Base-by-base conservation (phyloP, 2,329 filamentous ascomycete species). In the Cadophora malorum region DNA sequence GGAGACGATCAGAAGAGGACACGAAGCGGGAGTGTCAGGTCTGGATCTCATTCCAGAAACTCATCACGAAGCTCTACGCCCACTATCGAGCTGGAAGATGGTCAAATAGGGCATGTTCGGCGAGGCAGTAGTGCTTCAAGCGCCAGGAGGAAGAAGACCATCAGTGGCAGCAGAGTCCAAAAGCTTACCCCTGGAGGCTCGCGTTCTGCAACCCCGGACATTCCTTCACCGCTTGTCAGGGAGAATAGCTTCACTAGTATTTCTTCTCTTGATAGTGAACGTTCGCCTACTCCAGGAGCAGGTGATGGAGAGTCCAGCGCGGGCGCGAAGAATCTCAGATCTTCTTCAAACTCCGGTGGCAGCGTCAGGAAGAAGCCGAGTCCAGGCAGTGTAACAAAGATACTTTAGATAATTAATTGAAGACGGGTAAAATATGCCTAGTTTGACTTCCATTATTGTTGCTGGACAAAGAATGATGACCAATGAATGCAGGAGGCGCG, bases 31-130 rank as follows among this genome's bases (percentile, higher is more conserved):
- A 78, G 75, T 68, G 52, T 76, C 16, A 72, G 76, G 14, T 75
- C 74, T 49, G 73, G 73, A 8, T 76, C 75, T 16, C 75, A 76
- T 67, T 79, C 77, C 31, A 69, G 75, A 61, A 76, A 73, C 53
- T 78, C 77, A 23, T 80, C 78, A n/a, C 72, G 77, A 35, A 79
- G 78, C 63, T 74, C 73, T 8, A 80, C 77, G 0, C 77, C 78
- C 1, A 74, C 70, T 16, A 65, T 74, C 7, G 76, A 79, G 28
- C 45, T 71, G 16, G 77, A 78, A 25, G 75, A 77, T 23, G 69
- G 69, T 19, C 53, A 69, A 19, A 38, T 71, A 31, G 69, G 74
- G 45, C 74, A 74, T 56, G 68, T 69, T 50, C 71, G 77, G 12
- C 69, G 74, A 65, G 71, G 73, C 25, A 77, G 75, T 58, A 76